These are phyloP conservation scores for Penicillium frequentans DNA, from an alignment of 2,329 filamentous ascomycete species.

Conservation along the genomic window DNA sequence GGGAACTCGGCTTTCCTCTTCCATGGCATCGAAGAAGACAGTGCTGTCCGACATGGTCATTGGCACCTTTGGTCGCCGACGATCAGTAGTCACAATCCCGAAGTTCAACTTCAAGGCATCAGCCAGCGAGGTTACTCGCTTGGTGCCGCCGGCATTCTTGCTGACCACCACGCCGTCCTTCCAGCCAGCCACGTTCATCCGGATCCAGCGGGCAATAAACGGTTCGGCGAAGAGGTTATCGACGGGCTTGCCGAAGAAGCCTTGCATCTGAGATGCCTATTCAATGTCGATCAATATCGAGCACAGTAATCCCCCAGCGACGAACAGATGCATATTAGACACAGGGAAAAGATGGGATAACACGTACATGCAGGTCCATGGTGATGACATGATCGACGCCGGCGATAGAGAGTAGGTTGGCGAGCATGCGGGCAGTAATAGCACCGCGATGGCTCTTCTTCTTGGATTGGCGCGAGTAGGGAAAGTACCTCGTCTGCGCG, in stretches of 20 bases:
- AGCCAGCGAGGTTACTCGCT: slow-evolving; percentile 91
- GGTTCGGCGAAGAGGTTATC: slow-evolving; percentile 97
- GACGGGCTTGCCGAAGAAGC: slow-evolving; percentile 96
- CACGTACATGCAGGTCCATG: slow-evolving; percentile 79
- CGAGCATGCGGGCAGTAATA: slow-evolving; percentile 95
- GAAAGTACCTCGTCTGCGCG: slow-evolving; percentile 68
- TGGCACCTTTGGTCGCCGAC: slow-evolving; percentile 53
- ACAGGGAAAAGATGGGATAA: neutral
- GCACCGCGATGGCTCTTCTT: slow-evolving; percentile 97
- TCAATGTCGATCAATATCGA: slow-evolving; percentile 17
- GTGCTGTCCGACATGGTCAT: slow-evolving; percentile 74
- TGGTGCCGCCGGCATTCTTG: slow-evolving; percentile 96
- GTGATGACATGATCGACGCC: slow-evolving; percentile 98
- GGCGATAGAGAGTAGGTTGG: slow-evolving; percentile 88
- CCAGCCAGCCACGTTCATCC: slow-evolving; percentile 84
- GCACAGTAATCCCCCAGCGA: neutral
- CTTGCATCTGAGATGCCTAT: slow-evolving; percentile 92
- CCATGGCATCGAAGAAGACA: slow-evolving; percentile 67
- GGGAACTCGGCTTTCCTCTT: slow-evolving; percentile 38
- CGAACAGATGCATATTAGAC: neutral
- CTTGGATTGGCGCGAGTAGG: slow-evolving; percentile 98
- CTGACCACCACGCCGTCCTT: slow-evolving; percentile 89
- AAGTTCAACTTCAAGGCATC: slow-evolving; percentile 97
- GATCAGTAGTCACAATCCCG: slow-evolving; percentile 72
- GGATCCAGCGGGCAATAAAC: slow-evolving; percentile 92